phyloP scores from a whole-genome alignment of 306 rosid genomes.

The Heteromeles arbutifolia region DNA sequence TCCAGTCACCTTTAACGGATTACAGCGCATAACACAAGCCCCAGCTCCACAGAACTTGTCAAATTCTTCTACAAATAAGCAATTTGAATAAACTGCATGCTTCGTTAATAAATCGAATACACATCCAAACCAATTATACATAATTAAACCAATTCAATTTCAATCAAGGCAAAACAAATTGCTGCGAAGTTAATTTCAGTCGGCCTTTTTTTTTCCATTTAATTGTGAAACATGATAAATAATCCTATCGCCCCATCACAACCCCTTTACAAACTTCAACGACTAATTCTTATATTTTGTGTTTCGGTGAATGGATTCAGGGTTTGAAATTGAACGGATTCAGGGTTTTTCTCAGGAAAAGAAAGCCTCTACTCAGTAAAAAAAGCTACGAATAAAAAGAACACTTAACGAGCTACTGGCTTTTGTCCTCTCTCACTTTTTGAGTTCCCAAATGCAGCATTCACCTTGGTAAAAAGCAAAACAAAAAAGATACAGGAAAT shows the following conservation, averaged over 20 bases:
- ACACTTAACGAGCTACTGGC: no score
- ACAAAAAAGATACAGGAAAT: no score
- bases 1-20: no score
- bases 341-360: neutral
- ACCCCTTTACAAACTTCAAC: neutral
- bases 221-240: neutral
- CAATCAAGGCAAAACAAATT: neutral
- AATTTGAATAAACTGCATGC: neutral
- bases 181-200: neutral
- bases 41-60: no score
- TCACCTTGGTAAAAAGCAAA: no score
- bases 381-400: no score
- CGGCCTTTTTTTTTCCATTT: neutral
- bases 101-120: neutral
- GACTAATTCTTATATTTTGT: no score
- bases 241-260: slow-evolving; percentile 1
- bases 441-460: no score
- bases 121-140: neutral
- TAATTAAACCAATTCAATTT: neutral
- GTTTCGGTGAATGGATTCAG: no score
- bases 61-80: no score
- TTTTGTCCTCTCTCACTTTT: no score
- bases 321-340: neutral
- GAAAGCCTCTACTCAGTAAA: neutral
- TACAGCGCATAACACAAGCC: no score